Evolutionary conservation across 768 basidiomycete species (phyloP), one percentile per base, ranked within the genome.

Genomic region (Tulasnella sp.): DNA sequence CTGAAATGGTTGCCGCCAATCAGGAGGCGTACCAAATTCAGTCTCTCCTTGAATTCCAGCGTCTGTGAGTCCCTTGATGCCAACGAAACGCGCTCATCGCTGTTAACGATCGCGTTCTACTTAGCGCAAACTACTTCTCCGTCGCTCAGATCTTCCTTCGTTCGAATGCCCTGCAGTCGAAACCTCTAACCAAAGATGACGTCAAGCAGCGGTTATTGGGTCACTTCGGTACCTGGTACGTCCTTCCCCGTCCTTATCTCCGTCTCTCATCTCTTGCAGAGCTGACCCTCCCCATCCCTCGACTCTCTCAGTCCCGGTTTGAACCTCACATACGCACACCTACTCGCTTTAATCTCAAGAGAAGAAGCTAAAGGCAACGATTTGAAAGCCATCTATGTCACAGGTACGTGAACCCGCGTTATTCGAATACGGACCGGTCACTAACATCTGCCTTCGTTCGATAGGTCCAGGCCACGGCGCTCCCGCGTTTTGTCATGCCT

Each of bases 121-220:
- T 36, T 19, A 67, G 64, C n/a, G 66, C 72, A 37, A 68, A 73
- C 67, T 79, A 78, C 70, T 68, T 77, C 71, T 76, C 69, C 32
- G 52, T 71, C 88, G 91, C 91, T 1, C 92, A 91, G 90, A 94
- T 95, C 74, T 95, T 92, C 81, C 81, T 96, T 72, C 88, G 85
- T 74, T 82, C 85, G 75, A 90, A 94, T 74, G 85, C 87, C 12
- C 83, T 92, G 1, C 80, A 95, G 37, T 85, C 89, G 73, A 80
- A 86, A 39, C 79, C 84, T 29, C 80, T 91, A 47, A 83, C 81
- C 22, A 81, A 84, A 35, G 87, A 90, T 59, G 85, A 94, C 78
- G 89, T 96, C 81, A 95, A 95, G 81, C 83, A 84, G 47, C 87
- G 91, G 76, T 84, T 94, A 32, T 84, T 94, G 8, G 92, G 92